Percentiles rank a stretch among this genome's conserved stretches.
phyloP scores from a whole-genome alignment of 1,139 yeast species.

The Nakaseomyces uthaithaninus region DNA sequence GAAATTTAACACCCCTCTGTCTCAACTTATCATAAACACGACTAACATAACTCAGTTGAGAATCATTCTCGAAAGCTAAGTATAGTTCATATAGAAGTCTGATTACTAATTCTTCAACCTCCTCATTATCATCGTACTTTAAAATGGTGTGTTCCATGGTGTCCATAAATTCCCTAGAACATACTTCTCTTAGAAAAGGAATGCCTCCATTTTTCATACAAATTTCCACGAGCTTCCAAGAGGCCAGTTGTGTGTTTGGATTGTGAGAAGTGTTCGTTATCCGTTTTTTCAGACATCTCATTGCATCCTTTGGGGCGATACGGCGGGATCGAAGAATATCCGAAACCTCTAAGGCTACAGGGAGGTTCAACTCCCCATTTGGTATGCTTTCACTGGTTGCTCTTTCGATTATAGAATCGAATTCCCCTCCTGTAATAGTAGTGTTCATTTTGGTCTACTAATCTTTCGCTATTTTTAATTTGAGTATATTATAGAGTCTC shows the following conservation, averaged over 20 bases:
- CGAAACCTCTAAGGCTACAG: conserved; percentile 76
- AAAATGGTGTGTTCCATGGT: conserved; percentile 42
- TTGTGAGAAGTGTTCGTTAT: conserved; percentile 50
- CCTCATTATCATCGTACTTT: conserved; percentile 35
- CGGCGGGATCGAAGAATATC: conserved; percentile 81
- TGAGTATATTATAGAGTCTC: not conserved
- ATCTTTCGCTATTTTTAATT: too few species aligned
- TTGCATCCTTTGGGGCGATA: conserved; percentile 74
- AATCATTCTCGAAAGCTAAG: conserved; percentile 58
- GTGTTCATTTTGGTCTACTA: not conserved
- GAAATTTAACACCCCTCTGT: conserved; percentile 61
- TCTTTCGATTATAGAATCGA: conserved; percentile 59
- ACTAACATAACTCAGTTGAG: conserved; percentile 59
- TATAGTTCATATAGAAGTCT: conserved; percentile 73
- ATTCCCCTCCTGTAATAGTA: conserved; percentile 35
- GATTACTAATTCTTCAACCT: conserved; percentile 54
- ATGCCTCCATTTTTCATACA: conserved; percentile 91
- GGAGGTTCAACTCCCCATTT: conserved; percentile 72
- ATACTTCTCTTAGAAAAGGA: conserved; percentile 71
- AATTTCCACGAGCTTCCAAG: conserved; percentile 70
- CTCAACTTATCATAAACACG: conserved; percentile 53
- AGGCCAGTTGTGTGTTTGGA: conserved; percentile 70
- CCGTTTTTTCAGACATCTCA: conserved; percentile 73
- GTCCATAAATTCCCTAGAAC: conserved; percentile 83
- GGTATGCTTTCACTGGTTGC: conserved; percentile 91